Conservation (phyloP, 1,284 basidiomycete genomes). For the Malassezia furfur region DNA sequence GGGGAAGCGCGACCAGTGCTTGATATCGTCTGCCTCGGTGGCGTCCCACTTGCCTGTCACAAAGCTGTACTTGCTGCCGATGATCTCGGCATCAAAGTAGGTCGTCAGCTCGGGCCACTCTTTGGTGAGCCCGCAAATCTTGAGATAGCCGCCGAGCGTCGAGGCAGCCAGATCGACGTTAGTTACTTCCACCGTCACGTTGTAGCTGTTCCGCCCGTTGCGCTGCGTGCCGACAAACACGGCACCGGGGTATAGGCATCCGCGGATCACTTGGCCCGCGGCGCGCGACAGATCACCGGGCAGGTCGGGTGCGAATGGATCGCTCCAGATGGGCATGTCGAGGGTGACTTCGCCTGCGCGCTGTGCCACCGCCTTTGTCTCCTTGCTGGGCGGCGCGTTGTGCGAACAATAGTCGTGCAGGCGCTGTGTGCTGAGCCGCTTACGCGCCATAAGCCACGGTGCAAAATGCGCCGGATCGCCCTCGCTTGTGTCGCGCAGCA, state of each 20-base stretch:
- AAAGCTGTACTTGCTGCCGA: constrained; percentile 34
- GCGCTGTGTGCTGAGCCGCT: not conserved
- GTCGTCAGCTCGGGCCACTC: constrained; percentile 48
- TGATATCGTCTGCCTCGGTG: constrained; percentile 36
- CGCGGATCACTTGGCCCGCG: constrained; percentile 15
- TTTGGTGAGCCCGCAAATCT: constrained; percentile 44
- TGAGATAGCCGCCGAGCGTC: constrained; percentile 42
- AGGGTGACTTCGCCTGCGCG: not conserved
- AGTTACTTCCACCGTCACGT: constrained; percentile 39
- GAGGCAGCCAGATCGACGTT: constrained; percentile 40
- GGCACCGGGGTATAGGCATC: constrained; percentile 40
- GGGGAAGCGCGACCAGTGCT: constrained; percentile 41
- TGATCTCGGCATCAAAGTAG: constrained; percentile 46
- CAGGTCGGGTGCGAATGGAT: constrained; percentile 28
- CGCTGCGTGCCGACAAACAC: constrained; percentile 40
- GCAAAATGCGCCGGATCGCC: not conserved
- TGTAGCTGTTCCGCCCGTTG: constrained; percentile 37
- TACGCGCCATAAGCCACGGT: not conserved
- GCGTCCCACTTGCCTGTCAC: constrained; percentile 44
- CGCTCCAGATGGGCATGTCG: constrained; percentile 18
- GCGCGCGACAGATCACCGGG: constrained; percentile 23
- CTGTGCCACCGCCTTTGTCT: not conserved
- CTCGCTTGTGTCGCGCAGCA: not conserved
- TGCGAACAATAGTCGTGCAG: not conserved
- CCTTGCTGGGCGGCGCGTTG: not conserved